Evolutionary conservation across 257 asterid species (phyloP).

Genomic region (Pogostemon cablin): DNA sequence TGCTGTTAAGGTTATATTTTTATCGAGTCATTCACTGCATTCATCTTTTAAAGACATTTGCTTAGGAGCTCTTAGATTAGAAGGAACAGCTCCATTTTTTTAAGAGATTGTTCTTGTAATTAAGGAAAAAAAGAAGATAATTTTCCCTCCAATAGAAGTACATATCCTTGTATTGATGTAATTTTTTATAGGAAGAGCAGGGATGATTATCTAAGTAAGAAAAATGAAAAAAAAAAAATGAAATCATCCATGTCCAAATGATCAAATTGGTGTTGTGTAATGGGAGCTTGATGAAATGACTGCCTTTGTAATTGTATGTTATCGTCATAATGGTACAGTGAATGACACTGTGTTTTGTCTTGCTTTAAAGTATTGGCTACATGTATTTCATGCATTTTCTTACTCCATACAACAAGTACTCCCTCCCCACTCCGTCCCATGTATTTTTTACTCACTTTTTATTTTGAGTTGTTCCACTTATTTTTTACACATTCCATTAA

Average conservation of each 20-base stretch:
- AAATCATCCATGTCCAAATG: conserved; percentile 1
- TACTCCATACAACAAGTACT: no score
- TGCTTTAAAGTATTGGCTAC: no score
- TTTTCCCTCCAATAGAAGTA: neutral
- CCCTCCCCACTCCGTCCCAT: no score
- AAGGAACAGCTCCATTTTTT: conserved; percentile 23
- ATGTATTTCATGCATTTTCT: no score
- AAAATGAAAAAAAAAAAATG: neutral
- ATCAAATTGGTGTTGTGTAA: neutral
- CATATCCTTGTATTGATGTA: neutral
- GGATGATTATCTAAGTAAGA: neutral
- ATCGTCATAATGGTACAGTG: neutral
- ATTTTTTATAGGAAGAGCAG: conserved; percentile 21
- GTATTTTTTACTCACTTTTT: no score
- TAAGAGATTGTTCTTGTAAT: neutral
- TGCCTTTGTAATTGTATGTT: neutral
- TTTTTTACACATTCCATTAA: no score
- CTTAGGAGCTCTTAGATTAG: conserved; percentile 28
- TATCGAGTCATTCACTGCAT: no score
- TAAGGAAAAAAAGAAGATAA: neutral
- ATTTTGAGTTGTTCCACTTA: no score
- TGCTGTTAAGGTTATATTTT: conserved; percentile 33
- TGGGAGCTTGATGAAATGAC: neutral
- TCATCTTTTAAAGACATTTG: neutral
- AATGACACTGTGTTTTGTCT: neutral